Base-by-base conservation (phyloP, 106 monocot genomes). In the Phalaenopsis equestris region DNA sequence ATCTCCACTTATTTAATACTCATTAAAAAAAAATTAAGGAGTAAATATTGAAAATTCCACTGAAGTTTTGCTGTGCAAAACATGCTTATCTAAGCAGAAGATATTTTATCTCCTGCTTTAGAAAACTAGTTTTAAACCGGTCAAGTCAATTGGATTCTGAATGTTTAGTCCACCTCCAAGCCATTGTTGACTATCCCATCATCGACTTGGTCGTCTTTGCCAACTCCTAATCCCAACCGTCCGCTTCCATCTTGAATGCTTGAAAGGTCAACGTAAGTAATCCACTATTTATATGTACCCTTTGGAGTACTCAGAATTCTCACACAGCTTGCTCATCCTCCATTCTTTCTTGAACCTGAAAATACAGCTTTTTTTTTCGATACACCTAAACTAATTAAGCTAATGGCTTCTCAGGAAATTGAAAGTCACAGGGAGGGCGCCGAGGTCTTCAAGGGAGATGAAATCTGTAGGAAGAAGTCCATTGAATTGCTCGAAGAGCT, bases 401-500 rank as follows among this genome's bases (percentile, higher is more conserved):
- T 58, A 77, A 82, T 82, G 82, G 82, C 82, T 55, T 46, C 82
- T 18, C 61, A 76, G 23, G 37, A 47, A 21, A 67, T 82, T 0
- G 82, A 49, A 7, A 77, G 42, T 48, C 11, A 82, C 65, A 39
- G 48, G 9, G 56, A 42, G 0, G 82, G 76, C 15, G 82, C 82
- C 1, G 82, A 82, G 65, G 42, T 77, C 30, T 30, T 30, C 30
- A 30, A 30, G 30, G 30, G 30, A 30, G 30, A 30, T 30, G 30
- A 30, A 30, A 46, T 23, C 0, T 82, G 82, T 67, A 64, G 36
- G 76, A 77, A 82, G 65, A 82, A 82, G 41, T 24, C 42, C 3
- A 67, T 82, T 7, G 76, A 77, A n/a, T 12, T 82, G 23, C 82
- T 82, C 18, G 75, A 67, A 37, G 82, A 82, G 61, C 76, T 82